Base-by-base conservation (phyloP, 1,284 basidiomycete species). In the Puccinia polysora region DNA sequence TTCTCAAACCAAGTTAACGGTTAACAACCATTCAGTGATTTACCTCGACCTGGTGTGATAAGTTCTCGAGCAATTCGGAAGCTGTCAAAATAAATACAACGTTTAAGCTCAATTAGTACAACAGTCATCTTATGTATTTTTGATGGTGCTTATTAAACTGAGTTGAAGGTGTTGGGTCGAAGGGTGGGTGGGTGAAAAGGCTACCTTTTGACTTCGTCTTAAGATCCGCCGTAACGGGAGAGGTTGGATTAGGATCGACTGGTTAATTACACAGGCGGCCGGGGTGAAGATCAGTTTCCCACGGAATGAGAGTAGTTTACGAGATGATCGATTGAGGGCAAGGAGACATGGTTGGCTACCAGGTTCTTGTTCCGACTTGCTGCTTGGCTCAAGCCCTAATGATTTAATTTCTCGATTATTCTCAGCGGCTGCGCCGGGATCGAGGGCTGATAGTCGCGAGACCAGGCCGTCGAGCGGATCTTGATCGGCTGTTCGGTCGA, bases 41-140 rank as follows among this genome's bases (percentile, higher is more conserved):
- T 38, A 71, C 69, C 40, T 71, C 69, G 15, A 71, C 69, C 63
- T 71, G 69, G 55, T 71, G 69, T 28, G 69, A 71, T 28, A 71
- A 14, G 50, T 71, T 63, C 59, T 71, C 56, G 23, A 71, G 59
- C 23, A 71, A 38, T 28, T 71, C 55, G 36, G 69, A 71, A 32
- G 69, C 69, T 71, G 15, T 43, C 23, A 55, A 63, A 20, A 55
- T 1, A 65, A 40, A 2, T 10, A 20, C 6, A 36, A 60, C n/a
- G n/a, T n/a, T n/a, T n/a, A n/a, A n/a, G n/a, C n/a, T n/a, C n/a
- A n/a, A 43, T 30, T 2, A 2, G 14, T 5, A 15, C 36, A 14
- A 60, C 20, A 2, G 15, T 60, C 14, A 28, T 14, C 2, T 60
- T 45, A 15, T 60, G 2, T 43, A 43, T 15, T 8, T 25, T 15